Base-by-base conservation (phyloP, 257 asterid species). In the Salvia hispanica region DNA sequence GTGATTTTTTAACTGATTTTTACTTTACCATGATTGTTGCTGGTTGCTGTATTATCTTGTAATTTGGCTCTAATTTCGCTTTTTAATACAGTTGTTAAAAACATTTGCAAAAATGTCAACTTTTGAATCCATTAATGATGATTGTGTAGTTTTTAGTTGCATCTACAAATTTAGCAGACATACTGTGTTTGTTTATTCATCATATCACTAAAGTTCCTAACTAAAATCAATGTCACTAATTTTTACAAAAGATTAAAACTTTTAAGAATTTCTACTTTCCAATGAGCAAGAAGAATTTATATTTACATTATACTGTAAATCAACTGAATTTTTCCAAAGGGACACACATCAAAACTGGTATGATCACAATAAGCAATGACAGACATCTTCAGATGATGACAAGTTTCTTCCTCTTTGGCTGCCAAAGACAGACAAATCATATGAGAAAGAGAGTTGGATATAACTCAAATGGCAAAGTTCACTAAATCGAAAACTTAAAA, bases 321-420 rank as follows among this genome's bases (percentile, higher is more conserved):
- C 58, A 40, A 56, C 56, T 37, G 62, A 53, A 40, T 40, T 40
- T 10, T 47, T 63, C 21, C 45, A 56, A 25, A 25, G 31, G 31
- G 31, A 25, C 2, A 25, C 72, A 37, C 21, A 16, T 15, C 6
- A 16, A 34, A 4, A 5, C 0, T 34, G 45, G 52, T 6, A 44
- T 14, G 44, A 33, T 33, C 31, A 4, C 13, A 42, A 31, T 11
- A 2, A 25, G 28, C n/a, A 5, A 47, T 15, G 11, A n/a, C 53
- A 9, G 16, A 28, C 51, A 42, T 50, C 67, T 64, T 84, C 79
- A 80, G 43, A 82, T 75, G 70, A 74, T 63, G 16, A 73, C 12
- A 16, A 80, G 58, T 3, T 77, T 59, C 73, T 60, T 85, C 56
- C 77, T 66, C 81, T 82, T 84, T 25, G 80, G 81, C 79, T 76